Conservation (phyloP, 163 green algal species). For the Scenedesmus sp. region DNA sequence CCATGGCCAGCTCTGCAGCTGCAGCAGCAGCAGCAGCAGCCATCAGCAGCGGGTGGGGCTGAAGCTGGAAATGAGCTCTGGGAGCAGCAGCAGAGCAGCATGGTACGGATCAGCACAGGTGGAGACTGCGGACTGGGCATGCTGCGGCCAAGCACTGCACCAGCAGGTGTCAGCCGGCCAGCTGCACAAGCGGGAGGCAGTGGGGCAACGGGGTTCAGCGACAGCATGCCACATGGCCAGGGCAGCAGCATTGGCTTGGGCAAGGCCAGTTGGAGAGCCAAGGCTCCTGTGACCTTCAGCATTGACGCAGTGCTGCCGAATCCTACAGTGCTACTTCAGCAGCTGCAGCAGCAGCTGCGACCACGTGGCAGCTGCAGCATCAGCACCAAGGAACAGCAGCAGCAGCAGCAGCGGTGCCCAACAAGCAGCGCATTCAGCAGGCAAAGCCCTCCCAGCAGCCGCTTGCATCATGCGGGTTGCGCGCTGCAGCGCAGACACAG, state of each 20-base stretch:
- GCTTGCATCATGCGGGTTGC: neutral
- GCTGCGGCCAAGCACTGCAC: neutral
- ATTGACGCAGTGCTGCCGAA: neutral
- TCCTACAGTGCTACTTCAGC: neutral
- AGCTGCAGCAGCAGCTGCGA: neutral
- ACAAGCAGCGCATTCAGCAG: neutral
- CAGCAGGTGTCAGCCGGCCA: neutral
- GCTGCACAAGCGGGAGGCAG: too few species aligned
- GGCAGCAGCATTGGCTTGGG: neutral
- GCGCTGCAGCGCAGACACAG: neutral
- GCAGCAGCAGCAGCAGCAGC: too few species aligned
- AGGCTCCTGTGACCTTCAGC: conserved; percentile 8
- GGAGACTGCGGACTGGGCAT: neutral
- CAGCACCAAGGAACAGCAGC: neutral
- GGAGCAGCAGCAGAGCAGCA: neutral
- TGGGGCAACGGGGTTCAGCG: neutral
- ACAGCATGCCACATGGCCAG: neutral
- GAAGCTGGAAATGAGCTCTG: neutral
- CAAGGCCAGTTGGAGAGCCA: neutral
- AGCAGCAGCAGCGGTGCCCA: neutral
- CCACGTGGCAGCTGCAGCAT: neutral
- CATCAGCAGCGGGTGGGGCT: conserved; percentile 2
- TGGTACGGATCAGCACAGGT: neutral
- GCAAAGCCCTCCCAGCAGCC: neutral
- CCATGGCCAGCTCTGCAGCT: neutral